These are phyloP conservation scores for Penicillium glabrum DNA, from an alignment of 2,329 filamentous ascomycete species.

Conservation along the genomic window DNA sequence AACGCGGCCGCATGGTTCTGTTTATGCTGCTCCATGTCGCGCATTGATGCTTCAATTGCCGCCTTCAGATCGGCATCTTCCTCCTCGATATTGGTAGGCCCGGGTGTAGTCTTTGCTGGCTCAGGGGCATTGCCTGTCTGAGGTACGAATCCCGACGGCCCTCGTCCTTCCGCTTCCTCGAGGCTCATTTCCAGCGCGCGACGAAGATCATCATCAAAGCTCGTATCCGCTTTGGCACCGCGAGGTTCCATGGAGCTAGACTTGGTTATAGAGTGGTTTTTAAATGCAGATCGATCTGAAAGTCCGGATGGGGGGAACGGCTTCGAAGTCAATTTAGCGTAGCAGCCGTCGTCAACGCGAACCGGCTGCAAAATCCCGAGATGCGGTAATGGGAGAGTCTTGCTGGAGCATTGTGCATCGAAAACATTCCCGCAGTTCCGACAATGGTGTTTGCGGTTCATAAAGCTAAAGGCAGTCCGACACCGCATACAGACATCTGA, in stretches of 20 bases:
- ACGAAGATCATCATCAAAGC: conserved; percentile 93
- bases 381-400: conserved; percentile 83
- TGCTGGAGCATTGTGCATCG: conserved; percentile 90
- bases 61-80: conserved; percentile 92
- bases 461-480: conserved; percentile 92
- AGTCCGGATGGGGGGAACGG: conserved; percentile 44
- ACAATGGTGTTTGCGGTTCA: conserved; percentile 97
- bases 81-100: conserved; percentile 57
- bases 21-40: conserved; percentile 98
- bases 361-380: conserved; percentile 89
- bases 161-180: conserved; percentile 80
- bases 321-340: conserved; percentile 82
- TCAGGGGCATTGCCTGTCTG: conserved; percentile 52
- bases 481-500: conserved; percentile 99
- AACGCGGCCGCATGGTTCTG: conserved; percentile 80
- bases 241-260: conserved; percentile 86
- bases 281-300: conserved; percentile 41
- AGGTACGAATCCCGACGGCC: conserved; percentile 68
- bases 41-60: conserved; percentile 89
- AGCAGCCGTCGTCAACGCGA: conserved; percentile 93
- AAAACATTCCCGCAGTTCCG: conserved; percentile 98
- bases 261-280: conserved; percentile 58
- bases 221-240: conserved; percentile 81
- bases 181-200: conserved; percentile 94
- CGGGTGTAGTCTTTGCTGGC: conserved; percentile 46